Percentiles rank a stretch among this genome's conserved stretches.
phyloP scores from a whole-genome alignment of 1,284 basidiomycete species.

The Ustilago curta region DNA sequence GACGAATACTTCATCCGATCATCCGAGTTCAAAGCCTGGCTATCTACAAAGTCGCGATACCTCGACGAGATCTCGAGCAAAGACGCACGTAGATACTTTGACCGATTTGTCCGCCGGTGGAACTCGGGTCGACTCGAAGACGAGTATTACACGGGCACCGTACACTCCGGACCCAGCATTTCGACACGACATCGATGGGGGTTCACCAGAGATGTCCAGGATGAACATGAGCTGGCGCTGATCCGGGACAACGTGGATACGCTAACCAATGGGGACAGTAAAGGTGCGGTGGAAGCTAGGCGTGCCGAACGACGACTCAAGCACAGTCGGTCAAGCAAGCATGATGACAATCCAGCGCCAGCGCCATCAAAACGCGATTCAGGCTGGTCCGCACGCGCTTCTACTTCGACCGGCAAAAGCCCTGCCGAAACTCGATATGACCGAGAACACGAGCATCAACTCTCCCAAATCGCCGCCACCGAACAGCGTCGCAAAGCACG shows the following conservation, averaged over 20 bases:
- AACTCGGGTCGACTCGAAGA: conserved; percentile 38
- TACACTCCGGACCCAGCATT: conserved; percentile 14
- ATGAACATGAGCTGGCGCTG: conserved; percentile 29
- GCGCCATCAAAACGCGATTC: conserved; percentile 13
- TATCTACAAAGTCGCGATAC: conserved; percentile 33
- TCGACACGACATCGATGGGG: conserved; percentile 39
- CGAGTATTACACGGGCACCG: conserved; percentile 23
- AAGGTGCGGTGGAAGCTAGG: conserved; percentile 45
- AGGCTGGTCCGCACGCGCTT: conserved; percentile 18
- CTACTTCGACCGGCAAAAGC: neutral
- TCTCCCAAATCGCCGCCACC: conserved; percentile 4
- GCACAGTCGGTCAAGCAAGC: conserved; percentile 2
- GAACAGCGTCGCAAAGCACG: conserved; percentile 11
- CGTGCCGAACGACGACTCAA: conserved; percentile 34
- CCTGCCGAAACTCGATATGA: conserved; percentile 19
- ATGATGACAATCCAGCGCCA: conserved; percentile 5
- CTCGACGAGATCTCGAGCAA: conserved; percentile 51
- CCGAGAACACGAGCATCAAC: conserved; percentile 17
- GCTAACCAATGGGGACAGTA: conserved; percentile 39
- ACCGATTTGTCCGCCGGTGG: conserved; percentile 48
- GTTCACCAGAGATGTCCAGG: conserved; percentile 19
- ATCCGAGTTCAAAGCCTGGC: conserved; percentile 56
- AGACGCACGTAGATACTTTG: conserved; percentile 52
- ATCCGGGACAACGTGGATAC: conserved; percentile 51
- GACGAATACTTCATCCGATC: conserved; percentile 52